Conservation (phyloP, 768 basidiomycete species). For the Psilocybe azurescens region DNA sequence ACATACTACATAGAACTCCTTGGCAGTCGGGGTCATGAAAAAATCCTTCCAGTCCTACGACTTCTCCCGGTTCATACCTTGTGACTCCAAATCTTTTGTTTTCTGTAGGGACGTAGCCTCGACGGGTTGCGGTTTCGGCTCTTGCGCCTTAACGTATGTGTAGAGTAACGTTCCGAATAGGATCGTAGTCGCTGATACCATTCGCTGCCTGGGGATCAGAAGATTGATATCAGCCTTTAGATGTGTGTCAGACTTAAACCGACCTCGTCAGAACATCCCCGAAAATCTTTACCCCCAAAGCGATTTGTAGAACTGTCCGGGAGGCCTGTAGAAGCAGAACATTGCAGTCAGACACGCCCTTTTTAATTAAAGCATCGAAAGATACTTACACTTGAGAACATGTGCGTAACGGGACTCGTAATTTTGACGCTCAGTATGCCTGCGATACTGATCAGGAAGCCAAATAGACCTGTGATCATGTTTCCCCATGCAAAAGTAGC, state of each 20-base stretch:
- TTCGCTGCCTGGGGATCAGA: constrained; percentile 7
- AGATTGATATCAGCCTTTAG: background rate
- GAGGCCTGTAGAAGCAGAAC: constrained; percentile 54
- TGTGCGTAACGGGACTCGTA: constrained; percentile 85
- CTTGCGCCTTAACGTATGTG: constrained; percentile 10
- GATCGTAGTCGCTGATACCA: constrained; percentile 10
- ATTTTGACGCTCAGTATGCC: constrained; percentile 83
- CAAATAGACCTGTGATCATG: constrained; percentile 62
- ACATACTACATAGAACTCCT: too few species aligned
- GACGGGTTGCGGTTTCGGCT: background rate
- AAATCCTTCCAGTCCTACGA: too few species aligned
- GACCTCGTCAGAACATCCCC: constrained; percentile 68
- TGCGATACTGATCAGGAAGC: constrained; percentile 83
- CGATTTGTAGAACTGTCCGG: constrained; percentile 76
- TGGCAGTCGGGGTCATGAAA: too few species aligned
- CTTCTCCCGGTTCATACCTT: background rate
- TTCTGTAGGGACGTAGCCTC: background rate
- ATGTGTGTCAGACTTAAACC: constrained; percentile 25
- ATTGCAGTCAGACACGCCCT: background rate
- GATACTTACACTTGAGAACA: constrained; percentile 59
- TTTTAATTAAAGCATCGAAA: background rate
- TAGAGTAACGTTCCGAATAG: constrained; percentile 13
- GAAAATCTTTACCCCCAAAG: constrained; percentile 73
- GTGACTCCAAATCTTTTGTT: constrained; percentile 1
- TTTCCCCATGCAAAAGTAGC: constrained; percentile 34